Base-by-base conservation (phyloP, 257 asterid species). In the Solanum virginianum region DNA sequence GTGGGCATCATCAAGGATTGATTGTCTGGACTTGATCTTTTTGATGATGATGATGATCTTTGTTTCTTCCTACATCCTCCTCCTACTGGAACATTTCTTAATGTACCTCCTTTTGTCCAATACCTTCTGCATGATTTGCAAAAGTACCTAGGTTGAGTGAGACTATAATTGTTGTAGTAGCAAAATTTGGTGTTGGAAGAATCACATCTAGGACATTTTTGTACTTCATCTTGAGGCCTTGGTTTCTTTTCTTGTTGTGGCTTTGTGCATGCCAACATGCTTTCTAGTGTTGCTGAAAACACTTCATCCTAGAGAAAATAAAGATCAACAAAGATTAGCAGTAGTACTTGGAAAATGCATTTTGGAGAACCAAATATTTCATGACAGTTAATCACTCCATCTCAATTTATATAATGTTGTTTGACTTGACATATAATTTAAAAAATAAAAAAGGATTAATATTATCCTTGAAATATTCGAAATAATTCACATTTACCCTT, bases 91-190 rank as follows among this genome's bases (percentile, higher is more conserved):
- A 96, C 96, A 80, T 94, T 96, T 13, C 99, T 81, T 84, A 96
- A 85, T 63, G 99, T 96, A n/a, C 99, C 98, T 15, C 99, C 97
- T 84, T 94, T 95, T 24, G 99, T 95, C 99, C 99, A 96, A 66
- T 94, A 94, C 85, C 99, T 87, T 17, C 98, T 85, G 89, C 99
- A 96, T 1, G 98, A 93, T 68, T 96, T 96, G 91, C 99, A 95
- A 87, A 96, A 94, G 89, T 96, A 94, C 36, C 99, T 83, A 15
- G 99, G 99, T 90, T 94, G 99, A 15, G 99, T 88, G 85, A 96
- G 97, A 87, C 98, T 94, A 88, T 94, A 94, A 84, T 96, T 96
- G 93, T 95, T 95, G 96, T 95, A 95, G 90, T 95, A 95, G 72
- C 99, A 95, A 53, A 95, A 94, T 26, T 94, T 95, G 57, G 98